Evolutionary conservation across 2,329 filamentous ascomycete genomes (phyloP).

Genomic region (Colletotrichum euphorbiae): DNA sequence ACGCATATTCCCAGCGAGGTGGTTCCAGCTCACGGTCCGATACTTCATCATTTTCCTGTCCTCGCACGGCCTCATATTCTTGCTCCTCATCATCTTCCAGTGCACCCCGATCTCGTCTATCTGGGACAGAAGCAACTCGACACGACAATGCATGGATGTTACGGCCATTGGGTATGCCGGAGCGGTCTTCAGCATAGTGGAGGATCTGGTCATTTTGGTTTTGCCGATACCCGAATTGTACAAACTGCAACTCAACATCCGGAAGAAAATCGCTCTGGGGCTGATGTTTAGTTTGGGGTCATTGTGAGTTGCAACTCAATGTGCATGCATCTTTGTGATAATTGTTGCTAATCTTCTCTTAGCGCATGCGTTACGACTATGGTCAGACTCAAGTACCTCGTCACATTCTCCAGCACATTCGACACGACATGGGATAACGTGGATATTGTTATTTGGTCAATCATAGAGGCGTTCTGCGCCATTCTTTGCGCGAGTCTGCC

Average conservation of each 20-base stretch:
- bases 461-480: slow-evolving; percentile 49
- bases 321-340: too few species aligned
- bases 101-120: slow-evolving; percentile 39
- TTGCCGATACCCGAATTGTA: slow-evolving; percentile 73
- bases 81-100: slow-evolving; percentile 42
- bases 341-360: slow-evolving; percentile 1
- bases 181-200: slow-evolving; percentile 75
- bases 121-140: slow-evolving; percentile 39
- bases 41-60: slow-evolving; percentile 38
- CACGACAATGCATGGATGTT: slow-evolving; percentile 66
- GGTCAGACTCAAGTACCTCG: slow-evolving; percentile 40
- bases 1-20: slow-evolving; percentile 41
- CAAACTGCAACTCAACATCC: slow-evolving; percentile 70
- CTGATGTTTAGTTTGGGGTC: slow-evolving; percentile 75
- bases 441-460: slow-evolving; percentile 49
- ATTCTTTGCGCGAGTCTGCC: slow-evolving; percentile 58
- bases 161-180: slow-evolving; percentile 74
- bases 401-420: slow-evolving; percentile 34
- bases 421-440: slow-evolving; percentile 47
- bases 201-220: slow-evolving; percentile 74
- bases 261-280: slow-evolving; percentile 74
- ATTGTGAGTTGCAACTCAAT: slow-evolving; percentile 61
- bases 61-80: slow-evolving; percentile 40
- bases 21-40: slow-evolving; percentile 40
- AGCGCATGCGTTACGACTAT: slow-evolving; percentile 42